These are phyloP conservation scores for Hypoxylon sp. DNA, from an alignment of 2,329 filamentous ascomycete species.

Conservation along the genomic window DNA sequence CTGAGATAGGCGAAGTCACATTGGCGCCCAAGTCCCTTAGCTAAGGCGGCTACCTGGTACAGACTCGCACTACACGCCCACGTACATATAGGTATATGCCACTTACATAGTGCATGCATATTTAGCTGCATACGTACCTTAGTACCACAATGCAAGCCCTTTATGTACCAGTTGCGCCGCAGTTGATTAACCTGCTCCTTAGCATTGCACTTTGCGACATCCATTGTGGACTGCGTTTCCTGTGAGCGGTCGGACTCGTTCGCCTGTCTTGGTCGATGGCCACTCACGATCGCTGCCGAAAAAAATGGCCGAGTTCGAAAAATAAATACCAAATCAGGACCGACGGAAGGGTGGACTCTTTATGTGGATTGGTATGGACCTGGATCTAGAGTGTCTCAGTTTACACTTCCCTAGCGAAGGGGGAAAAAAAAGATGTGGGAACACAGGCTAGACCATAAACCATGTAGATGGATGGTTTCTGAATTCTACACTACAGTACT, in stretches of 20 bases:
- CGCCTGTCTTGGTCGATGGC: slow-evolving; percentile 18
- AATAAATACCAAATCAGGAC: slow-evolving; percentile 34
- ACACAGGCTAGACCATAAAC: slow-evolving; percentile 38
- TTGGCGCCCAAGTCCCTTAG: slow-evolving; percentile 8
- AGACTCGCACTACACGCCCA: not conserved
- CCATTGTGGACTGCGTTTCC: slow-evolving; percentile 12
- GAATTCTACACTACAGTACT: slow-evolving; percentile 13
- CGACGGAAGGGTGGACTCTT: slow-evolving; percentile 28
- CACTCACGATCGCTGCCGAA: slow-evolving; percentile 11
- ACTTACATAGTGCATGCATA: slow-evolving; percentile 23
- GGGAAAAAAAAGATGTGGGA: slow-evolving; percentile 31
- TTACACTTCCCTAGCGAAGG: slow-evolving; percentile 27
- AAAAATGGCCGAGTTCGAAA: slow-evolving; percentile 35
- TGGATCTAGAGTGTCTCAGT: slow-evolving; percentile 42
- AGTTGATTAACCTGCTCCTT: slow-evolving; percentile 29
- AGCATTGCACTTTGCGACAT: slow-evolving; percentile 29
- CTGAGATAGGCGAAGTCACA: slow-evolving; percentile 7
- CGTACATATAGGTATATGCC: slow-evolving; percentile 15
- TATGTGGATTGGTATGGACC: slow-evolving; percentile 24
- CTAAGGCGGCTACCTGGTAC: slow-evolving; percentile 18
- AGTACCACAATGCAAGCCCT: slow-evolving; percentile 33
- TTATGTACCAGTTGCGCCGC: slow-evolving; percentile 24
- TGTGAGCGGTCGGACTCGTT: slow-evolving; percentile 30
- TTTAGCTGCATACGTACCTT: slow-evolving; percentile 23
- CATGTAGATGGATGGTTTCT: slow-evolving; percentile 15